Evolutionary conservation across 495 filamentous ascomycete species (phyloP).

Genomic region (Aspergillus olivimuriae): DNA sequence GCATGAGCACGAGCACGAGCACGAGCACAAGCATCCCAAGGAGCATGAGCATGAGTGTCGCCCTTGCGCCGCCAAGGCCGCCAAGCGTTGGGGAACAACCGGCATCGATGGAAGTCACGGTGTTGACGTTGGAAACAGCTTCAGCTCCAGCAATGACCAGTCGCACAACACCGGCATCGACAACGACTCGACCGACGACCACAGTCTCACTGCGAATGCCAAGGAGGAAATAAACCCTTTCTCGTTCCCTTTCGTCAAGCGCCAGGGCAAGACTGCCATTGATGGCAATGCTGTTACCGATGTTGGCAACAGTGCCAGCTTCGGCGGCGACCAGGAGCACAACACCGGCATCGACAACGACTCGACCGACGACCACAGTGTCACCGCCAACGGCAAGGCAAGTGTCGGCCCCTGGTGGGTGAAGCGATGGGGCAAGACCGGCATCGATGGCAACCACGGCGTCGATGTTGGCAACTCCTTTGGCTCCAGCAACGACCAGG

Average conservation of each 20-base stretch:
- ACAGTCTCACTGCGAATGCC: too few relatives aligned
- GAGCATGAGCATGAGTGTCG: neutral
- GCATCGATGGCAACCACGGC: conserved; percentile 7
- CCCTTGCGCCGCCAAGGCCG: neutral
- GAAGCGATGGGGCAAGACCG: neutral
- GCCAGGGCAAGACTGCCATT: neutral
- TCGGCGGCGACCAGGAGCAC: too few relatives aligned
- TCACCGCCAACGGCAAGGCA: too few relatives aligned
- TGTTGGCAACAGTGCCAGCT: too few relatives aligned
- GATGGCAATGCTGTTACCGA: conserved; percentile 4
- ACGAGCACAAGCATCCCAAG: neutral
- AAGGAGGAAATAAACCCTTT: too few relatives aligned
- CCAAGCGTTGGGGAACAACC: neutral
- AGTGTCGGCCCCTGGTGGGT: too few relatives aligned
- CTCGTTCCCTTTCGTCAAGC: neutral
- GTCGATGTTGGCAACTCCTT: conserved; percentile 7
- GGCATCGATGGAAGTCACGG: conserved; percentile 7
- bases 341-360: too few relatives aligned
- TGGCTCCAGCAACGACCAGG: neutral
- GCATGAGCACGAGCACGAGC: too few relatives aligned
- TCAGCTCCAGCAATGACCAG: neutral
- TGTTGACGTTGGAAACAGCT: conserved; percentile 8
- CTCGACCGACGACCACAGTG: too few relatives aligned
- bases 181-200: conserved; percentile 2
- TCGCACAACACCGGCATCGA: neutral